Evolutionary conservation across 2,329 filamentous ascomycete genomes (phyloP).

Genomic region (Aspergillus sp.): DNA sequence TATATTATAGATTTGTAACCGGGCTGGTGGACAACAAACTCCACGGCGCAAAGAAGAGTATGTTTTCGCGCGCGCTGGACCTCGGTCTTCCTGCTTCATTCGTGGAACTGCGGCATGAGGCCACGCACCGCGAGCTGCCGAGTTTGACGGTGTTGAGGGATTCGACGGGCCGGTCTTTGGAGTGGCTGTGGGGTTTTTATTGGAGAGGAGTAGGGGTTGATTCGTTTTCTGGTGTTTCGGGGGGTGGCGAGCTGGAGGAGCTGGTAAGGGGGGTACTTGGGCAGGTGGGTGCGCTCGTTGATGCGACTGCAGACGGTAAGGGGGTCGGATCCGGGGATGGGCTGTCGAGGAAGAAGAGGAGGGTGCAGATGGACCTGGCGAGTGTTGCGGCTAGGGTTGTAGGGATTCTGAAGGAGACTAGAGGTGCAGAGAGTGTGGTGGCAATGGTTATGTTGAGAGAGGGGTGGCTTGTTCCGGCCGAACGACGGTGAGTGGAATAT

Average conservation of each 20-base stretch:
- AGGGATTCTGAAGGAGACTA: slow-evolving; percentile 27
- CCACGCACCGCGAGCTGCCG: slow-evolving; percentile 84
- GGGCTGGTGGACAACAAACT: slow-evolving; percentile 46
- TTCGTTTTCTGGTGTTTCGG: slow-evolving; percentile 1
- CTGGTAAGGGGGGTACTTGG: slow-evolving; percentile 23
- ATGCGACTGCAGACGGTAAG: neutral
- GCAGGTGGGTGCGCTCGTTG: slow-evolving; percentile 5
- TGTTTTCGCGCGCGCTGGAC: slow-evolving; percentile 46
- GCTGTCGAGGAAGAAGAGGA: slow-evolving; percentile 30
- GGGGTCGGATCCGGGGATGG: slow-evolving; percentile 7
- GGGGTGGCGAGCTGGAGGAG: slow-evolving; percentile 1
- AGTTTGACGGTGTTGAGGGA: slow-evolving; percentile 70
- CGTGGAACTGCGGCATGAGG: slow-evolving; percentile 85
- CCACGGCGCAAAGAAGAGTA: slow-evolving; percentile 41
- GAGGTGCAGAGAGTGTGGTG: slow-evolving; percentile 20
- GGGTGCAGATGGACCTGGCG: slow-evolving; percentile 22
- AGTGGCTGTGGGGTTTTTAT: slow-evolving; percentile 89
- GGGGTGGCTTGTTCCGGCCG: slow-evolving; percentile 24
- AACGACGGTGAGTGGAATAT: slow-evolving; percentile 26
- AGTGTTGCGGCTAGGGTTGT: slow-evolving; percentile 26
- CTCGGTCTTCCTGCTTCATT: slow-evolving; percentile 62
- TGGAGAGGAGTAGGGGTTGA: slow-evolving; percentile 57
- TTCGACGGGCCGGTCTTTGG: slow-evolving; percentile 68
- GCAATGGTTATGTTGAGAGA: slow-evolving; percentile 29
- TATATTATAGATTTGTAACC: slow-evolving; percentile 42